These are phyloP conservation scores for Kandelia obovata DNA, from an alignment of 345 rosid species.

Conservation along the genomic window DNA sequence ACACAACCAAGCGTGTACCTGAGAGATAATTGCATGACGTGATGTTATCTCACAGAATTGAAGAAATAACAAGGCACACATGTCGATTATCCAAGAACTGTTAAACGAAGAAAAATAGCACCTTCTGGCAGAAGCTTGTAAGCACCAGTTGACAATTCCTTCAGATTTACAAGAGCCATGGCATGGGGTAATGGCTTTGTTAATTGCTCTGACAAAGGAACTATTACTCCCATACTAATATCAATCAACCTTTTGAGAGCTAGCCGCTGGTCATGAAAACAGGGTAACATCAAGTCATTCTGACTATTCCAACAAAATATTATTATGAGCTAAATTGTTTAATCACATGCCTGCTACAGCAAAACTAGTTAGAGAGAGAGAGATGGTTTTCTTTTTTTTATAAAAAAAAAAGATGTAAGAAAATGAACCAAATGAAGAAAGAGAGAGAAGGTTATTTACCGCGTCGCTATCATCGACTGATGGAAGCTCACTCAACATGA, in stretches of 20 bases:
- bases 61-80: background rate
- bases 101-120: constrained; percentile 5
- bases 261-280: constrained; percentile 56
- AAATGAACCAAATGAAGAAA: constrained; percentile 8
- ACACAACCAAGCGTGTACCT: constrained; percentile 91
- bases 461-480: constrained; percentile 75
- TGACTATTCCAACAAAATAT: constrained; percentile 8
- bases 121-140: constrained; percentile 97
- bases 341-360: constrained; percentile 8
- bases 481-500: constrained; percentile 82
- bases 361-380: background rate
- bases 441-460: constrained; percentile 46
- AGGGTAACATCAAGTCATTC: constrained; percentile 19
- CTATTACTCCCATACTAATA: constrained; percentile 85
- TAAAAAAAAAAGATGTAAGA: background rate
- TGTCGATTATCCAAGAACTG: no score
- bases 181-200: constrained; percentile 94
- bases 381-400: no score
- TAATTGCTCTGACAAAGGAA: constrained; percentile 91
- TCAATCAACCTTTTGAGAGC: constrained; percentile 92
- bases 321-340: background rate
- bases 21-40: constrained; percentile 17
- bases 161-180: constrained; percentile 83
- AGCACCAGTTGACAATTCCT: constrained; percentile 84
- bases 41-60: constrained; percentile 6